Percentiles rank a stretch among this genome's conserved stretches.
Conservation (phyloP, 352 stramenopile species). For the Pythium phragmitis region DNA sequence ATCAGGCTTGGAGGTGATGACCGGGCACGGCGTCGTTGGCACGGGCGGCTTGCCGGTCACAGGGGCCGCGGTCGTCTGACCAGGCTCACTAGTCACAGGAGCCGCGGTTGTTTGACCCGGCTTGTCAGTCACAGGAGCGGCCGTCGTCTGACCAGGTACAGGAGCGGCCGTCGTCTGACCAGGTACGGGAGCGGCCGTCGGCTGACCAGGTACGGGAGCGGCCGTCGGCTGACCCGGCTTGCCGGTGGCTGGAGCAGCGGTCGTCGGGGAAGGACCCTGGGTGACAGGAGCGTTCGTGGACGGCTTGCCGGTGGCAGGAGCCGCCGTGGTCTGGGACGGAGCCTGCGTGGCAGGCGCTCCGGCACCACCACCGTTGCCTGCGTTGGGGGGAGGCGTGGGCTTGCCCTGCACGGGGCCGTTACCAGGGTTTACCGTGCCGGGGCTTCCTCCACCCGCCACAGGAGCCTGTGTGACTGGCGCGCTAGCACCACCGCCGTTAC, state of each 20-base stretch:
- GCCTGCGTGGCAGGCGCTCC: neutral
- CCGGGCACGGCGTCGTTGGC: slow-evolving; percentile 14
- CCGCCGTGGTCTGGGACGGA: neutral
- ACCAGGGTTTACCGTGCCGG: neutral
- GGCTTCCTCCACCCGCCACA: no score
- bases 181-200: neutral
- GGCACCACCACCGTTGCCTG: neutral
- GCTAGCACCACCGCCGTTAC: neutral
- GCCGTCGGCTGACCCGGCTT: neutral
- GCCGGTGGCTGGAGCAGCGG: neutral
- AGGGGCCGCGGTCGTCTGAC: slow-evolving; percentile 2
- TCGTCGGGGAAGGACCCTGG: neutral
- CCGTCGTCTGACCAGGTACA: neutral
- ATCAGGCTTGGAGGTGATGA: slow-evolving; percentile 23
- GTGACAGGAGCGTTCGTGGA: neutral
- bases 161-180: neutral
- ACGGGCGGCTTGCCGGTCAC: slow-evolving; percentile 12
- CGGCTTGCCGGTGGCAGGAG: neutral
- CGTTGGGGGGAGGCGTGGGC: neutral
- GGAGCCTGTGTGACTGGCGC: neutral
- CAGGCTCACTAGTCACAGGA: neutral
- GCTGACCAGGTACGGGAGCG: slow-evolving; percentile 2
- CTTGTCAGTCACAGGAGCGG: slow-evolving; percentile 1
- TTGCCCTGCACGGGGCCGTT: neutral
- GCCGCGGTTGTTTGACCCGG: neutral